A percentile compares a stretch with the other conserved stretches of the same genome.
Conservation (phyloP, 371 early-diverging fungal species). For the Rhizopus delemar region DNA sequence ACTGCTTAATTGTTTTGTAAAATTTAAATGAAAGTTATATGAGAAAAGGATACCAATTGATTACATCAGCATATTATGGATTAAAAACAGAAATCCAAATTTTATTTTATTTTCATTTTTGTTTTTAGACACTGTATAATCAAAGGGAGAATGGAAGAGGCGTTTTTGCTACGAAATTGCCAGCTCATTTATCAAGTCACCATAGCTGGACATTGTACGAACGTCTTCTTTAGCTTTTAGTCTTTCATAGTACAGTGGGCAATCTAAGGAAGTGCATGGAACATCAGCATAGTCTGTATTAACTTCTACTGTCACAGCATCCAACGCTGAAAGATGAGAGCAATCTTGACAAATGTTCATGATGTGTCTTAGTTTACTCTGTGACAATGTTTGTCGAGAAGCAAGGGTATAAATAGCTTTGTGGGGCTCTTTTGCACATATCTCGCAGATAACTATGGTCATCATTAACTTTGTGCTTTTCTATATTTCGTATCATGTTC, state of each 20-base stretch:
- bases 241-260: constrained; percentile 44
- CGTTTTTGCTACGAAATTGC: too few relatives aligned
- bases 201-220: too few relatives aligned
- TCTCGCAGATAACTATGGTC: constrained; percentile 27
- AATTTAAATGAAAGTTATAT: too few relatives aligned
- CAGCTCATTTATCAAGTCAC: too few relatives aligned
- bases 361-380: constrained; percentile 19
- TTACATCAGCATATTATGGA: too few relatives aligned
- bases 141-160: too few relatives aligned
- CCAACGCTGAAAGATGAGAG: constrained; percentile 21
- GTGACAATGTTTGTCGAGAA: constrained; percentile 27
- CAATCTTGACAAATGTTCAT: constrained; percentile 36
- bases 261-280: constrained; percentile 49
- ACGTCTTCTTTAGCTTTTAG: constrained; percentile 42
- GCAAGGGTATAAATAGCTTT: constrained; percentile 21
- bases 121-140: too few relatives aligned
- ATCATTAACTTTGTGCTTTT: neutral
- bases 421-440: constrained; percentile 19
- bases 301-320: constrained; percentile 13
- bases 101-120: too few relatives aligned
- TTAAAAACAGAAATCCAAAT: too few relatives aligned
- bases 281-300: constrained; percentile 25
- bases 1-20: too few relatives aligned
- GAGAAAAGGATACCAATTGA: too few relatives aligned
- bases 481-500: neutral